These are phyloP conservation scores for Takashimella tepidaria DNA, from an alignment of 1,284 basidiomycete species.

Conservation along the genomic window DNA sequence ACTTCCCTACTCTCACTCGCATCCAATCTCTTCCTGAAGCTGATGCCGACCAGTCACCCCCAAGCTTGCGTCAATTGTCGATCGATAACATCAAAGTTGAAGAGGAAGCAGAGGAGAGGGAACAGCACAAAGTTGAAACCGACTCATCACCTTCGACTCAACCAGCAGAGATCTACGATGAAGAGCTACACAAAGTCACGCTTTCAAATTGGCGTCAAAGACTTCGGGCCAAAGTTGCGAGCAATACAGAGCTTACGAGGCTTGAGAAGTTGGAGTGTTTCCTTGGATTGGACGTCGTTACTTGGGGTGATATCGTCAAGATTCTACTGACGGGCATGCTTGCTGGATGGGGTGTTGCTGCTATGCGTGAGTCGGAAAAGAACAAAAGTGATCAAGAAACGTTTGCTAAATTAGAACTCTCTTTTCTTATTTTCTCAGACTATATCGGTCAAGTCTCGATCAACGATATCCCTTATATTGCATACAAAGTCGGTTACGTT, in stretches of 20 bases:
- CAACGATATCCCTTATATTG: slow-evolving; percentile 46
- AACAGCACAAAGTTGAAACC: background rate
- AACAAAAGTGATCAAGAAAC: no score
- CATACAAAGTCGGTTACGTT: slow-evolving; percentile 44
- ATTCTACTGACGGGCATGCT: slow-evolving; percentile 47
- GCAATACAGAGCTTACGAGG: slow-evolving; percentile 8
- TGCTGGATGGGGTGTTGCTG: slow-evolving; percentile 49
- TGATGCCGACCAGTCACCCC: slow-evolving; percentile 19
- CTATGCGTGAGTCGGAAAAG: slow-evolving; percentile 49
- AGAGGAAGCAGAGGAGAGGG: background rate
- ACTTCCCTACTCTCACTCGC: slow-evolving; percentile 21
- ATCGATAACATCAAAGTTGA: background rate
- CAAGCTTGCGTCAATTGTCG: slow-evolving; percentile 1
- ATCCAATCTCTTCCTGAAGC: slow-evolving; percentile 44
- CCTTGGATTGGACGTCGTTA: slow-evolving; percentile 46
- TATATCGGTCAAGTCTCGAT: slow-evolving; percentile 51
- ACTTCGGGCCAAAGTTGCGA: slow-evolving; percentile 12
- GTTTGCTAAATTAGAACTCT: no score
- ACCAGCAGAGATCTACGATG: background rate
- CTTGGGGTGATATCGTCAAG: slow-evolving; percentile 43
- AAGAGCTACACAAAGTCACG: background rate
- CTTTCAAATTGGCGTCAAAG: slow-evolving; percentile 9
- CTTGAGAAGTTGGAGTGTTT: slow-evolving; percentile 24
- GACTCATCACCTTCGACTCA: background rate
- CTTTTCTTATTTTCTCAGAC: no score